Conservation (phyloP, 805 yeast species). For the Saccharomycopsis javanensis region DNA sequence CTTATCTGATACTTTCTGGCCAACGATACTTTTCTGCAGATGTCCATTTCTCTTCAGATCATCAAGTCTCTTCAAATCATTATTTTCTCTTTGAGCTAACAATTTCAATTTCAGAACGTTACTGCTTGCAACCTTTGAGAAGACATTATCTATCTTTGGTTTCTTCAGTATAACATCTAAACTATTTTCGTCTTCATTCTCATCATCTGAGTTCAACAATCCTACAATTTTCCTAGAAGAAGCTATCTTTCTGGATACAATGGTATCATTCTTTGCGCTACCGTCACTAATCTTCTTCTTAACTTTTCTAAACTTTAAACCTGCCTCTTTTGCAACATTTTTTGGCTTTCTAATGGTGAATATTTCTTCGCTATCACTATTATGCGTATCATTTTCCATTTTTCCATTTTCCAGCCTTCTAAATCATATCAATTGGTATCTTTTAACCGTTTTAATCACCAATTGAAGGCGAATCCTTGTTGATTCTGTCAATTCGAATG, state of each 20-base stretch:
- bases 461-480: too few relatives aligned
- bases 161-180: not conserved
- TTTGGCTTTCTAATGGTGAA: not conserved
- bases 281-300: not conserved
- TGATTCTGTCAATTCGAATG: too few relatives aligned
- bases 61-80: not conserved
- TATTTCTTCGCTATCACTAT: not conserved
- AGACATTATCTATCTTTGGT: not conserved
- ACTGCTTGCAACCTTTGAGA: not conserved
- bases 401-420: not conserved
- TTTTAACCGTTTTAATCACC: not conserved
- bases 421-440: not conserved
- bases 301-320: not conserved
- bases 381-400: not conserved
- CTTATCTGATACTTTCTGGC: not conserved
- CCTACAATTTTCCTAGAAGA: conserved; percentile 8
- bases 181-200: conserved; percentile 8
- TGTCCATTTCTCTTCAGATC: not conserved
- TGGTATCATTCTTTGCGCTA: not conserved
- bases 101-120: not conserved
- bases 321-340: not conserved
- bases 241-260: not conserved
- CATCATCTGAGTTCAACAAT: conserved; percentile 10
- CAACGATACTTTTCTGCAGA: not conserved
- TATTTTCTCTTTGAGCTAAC: conserved; percentile 2